Conservation (phyloP, 2,329 filamentous ascomycete species). For the Teratosphaeriaceae sp. region DNA sequence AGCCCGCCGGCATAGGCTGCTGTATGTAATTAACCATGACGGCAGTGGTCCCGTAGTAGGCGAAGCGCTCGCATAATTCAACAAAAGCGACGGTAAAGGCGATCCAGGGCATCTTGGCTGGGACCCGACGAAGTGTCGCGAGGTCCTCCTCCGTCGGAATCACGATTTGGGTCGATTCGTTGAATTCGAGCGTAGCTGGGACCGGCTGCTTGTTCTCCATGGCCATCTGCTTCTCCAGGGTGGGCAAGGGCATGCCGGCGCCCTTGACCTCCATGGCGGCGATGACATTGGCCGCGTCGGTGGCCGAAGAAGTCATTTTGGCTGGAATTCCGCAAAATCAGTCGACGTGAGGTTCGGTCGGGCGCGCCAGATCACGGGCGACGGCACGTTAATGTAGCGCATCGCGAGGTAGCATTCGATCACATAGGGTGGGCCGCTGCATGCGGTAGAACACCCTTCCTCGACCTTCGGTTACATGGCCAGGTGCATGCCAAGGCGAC, state of each 20-base stretch:
- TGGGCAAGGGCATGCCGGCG: background rate
- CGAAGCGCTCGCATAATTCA: slow-evolving; percentile 44
- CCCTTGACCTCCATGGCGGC: slow-evolving; percentile 1
- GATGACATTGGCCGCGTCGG: background rate
- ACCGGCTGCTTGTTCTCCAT: background rate
- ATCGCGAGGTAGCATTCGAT: no score
- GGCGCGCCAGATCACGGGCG: no score
- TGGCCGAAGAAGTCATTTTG: background rate
- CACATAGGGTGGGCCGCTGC: no score
- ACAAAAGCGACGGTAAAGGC: slow-evolving; percentile 43
- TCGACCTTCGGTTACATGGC: no score
- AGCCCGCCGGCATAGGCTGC: slow-evolving; percentile 23
- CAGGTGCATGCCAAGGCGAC: no score
- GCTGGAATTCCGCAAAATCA: no score
- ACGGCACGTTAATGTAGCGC: no score
- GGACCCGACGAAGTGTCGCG: slow-evolving; percentile 37
- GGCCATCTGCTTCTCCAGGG: slow-evolving; percentile 2
- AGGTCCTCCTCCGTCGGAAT: slow-evolving; percentile 39
- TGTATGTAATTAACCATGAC: slow-evolving; percentile 46
- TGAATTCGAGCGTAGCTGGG: background rate
- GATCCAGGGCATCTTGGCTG: slow-evolving; percentile 40
- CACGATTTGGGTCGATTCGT: background rate
- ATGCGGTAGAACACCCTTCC: no score
- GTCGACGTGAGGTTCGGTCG: no score
- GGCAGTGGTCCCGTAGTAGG: slow-evolving; percentile 38